Percentiles rank a stretch among this genome's conserved stretches.
Evolutionary conservation across 768 basidiomycete genomes (phyloP).

Genomic region (Leccinum boreale): DNA sequence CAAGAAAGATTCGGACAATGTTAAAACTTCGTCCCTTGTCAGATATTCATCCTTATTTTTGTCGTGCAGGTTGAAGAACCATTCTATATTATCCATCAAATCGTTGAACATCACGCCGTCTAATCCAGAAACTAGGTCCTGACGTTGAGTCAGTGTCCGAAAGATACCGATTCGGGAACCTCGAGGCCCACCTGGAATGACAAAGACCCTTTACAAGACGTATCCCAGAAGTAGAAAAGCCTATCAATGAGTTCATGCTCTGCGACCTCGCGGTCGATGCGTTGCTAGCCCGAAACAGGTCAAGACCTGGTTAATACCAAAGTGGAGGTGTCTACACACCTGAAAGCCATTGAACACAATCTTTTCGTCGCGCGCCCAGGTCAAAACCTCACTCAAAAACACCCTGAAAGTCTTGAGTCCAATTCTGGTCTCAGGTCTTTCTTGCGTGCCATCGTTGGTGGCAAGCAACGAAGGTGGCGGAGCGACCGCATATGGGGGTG

Average conservation of each 20-base stretch:
- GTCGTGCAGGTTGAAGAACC: constrained; percentile 96
- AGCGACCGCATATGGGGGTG: constrained; percentile 56
- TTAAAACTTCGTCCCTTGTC: constrained; percentile 95
- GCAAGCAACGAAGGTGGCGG: constrained; percentile 51
- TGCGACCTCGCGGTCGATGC: constrained; percentile 84
- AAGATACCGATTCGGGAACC: neutral
- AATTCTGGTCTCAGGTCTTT: constrained; percentile 88
- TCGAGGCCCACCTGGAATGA: constrained; percentile 71
- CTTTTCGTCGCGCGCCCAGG: constrained; percentile 94
- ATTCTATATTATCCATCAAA: constrained; percentile 97
- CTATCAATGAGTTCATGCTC: constrained; percentile 96
- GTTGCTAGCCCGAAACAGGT: constrained; percentile 50
- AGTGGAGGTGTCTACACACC: constrained; percentile 35
- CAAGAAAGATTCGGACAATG: constrained; percentile 89
- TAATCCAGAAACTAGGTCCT: constrained; percentile 89
- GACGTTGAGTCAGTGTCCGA: constrained; percentile 8
- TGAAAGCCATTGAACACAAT: constrained; percentile 91
- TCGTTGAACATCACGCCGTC: constrained; percentile 95
- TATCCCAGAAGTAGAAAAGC: constrained; percentile 95
- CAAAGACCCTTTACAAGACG: constrained; percentile 71
- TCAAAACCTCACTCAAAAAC: constrained; percentile 89
- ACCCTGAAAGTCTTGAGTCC: constrained; percentile 80
- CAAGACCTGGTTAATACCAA: constrained; percentile 1
- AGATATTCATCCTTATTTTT: constrained; percentile 95
- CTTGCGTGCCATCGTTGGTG: constrained; percentile 57